Base-by-base conservation (phyloP, 2,329 filamentous ascomycete species). In the Fusarium pseudocircinatum region DNA sequence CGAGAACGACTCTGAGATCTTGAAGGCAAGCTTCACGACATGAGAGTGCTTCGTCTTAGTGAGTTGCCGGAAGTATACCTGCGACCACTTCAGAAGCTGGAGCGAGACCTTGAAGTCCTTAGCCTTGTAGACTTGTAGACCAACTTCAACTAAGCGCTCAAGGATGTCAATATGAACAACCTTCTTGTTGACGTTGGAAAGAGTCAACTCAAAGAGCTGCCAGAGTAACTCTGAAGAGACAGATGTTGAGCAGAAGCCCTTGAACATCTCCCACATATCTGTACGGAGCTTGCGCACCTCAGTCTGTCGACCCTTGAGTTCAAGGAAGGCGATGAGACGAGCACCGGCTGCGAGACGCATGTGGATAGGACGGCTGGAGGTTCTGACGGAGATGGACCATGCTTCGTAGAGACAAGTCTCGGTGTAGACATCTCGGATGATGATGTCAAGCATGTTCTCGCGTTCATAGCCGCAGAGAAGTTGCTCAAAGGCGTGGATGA, bases 191-290 rank as follows among this genome's bases (percentile, higher is more conserved):
- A 63, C 36, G 6, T 63, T 60, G 20, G 34, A n/a, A 18, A 63
- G 36, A 1, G 43, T 60, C 24, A 60, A 22, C 2, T 63, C 60
- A 0, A 63, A 63, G 2, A 63, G 54, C 6, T 63, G 60, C 60
- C 60, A 63, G 2, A 63, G 30, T 1, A 37, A 7, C 20, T 63
- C 60, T 2, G 60, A 42, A 0, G 43, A 28, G 0, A 49, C 36
- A 14, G 54, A 60, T 22, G 26, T 28, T 7, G 43, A 26, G 16
- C 43, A 49, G 4, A 63, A 60, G 4, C 56, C 36, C 30, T 63
- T 63, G 43, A 63, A 63, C 43, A 63, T 36, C 11, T 63, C 60
- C 54, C 54, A 63, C 43, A 63, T 63, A 3, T 63, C 60, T 3
- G 36, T 49, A 1, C 60, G 43, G 1, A 63, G 43, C 4, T 10